Evolutionary conservation across 2,329 filamentous ascomycete genomes (phyloP).

Genomic region (Colletotrichum scovillei): DNA sequence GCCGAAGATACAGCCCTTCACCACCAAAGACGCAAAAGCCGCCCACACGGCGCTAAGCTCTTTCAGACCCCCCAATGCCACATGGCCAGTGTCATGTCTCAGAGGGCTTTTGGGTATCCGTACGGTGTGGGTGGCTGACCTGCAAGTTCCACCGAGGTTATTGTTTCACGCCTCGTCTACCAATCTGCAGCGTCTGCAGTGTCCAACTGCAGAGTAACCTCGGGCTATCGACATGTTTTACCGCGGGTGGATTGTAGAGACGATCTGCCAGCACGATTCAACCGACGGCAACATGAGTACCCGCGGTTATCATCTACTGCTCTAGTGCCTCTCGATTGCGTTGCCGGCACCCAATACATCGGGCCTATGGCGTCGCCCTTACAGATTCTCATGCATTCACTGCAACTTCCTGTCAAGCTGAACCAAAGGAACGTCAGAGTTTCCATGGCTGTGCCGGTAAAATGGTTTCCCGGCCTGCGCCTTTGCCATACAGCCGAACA

Average conservation of each 20-base stretch:
- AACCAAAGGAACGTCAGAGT: not conserved
- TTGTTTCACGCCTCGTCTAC: not conserved
- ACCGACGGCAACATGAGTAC: not conserved
- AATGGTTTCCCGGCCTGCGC: not conserved
- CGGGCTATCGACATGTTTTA: not conserved
- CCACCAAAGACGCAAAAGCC: not conserved
- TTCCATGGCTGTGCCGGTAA: slow-evolving; percentile 1
- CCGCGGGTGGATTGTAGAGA: not conserved
- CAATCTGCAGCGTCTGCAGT: not conserved
- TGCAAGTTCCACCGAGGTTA: slow-evolving; percentile 2
- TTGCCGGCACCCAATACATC: not conserved
- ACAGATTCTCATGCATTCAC: not conserved
- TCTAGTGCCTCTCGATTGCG: not conserved
- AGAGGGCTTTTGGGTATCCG: not conserved
- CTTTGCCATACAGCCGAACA: slow-evolving; percentile 2
- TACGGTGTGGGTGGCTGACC: not conserved
- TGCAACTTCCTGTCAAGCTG: not conserved
- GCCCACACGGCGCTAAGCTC: slow-evolving; percentile 1
- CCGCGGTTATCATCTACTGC: not conserved
- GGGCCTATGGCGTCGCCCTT: not conserved
- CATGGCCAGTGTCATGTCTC: slow-evolving; percentile 22
- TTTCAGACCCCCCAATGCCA: slow-evolving; percentile 6
- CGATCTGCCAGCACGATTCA: not conserved
- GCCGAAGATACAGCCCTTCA: not conserved
- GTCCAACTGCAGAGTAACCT: not conserved